Evolutionary conservation across 2,329 filamentous ascomycete species (phyloP), one percentile per base, ranked within the genome.

Genomic region (Ophiostoma piceae): DNA sequence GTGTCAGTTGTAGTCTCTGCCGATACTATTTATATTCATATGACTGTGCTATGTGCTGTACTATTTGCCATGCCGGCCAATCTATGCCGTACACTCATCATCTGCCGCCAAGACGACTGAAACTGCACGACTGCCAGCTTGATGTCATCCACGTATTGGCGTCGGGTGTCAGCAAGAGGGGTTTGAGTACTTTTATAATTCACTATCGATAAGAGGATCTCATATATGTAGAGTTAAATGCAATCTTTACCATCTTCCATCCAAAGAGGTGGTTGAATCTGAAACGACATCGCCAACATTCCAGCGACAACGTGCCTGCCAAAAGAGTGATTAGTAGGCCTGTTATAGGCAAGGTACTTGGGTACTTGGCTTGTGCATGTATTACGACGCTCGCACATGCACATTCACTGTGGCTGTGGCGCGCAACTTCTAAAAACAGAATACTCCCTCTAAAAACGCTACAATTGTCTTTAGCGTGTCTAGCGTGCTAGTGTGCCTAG

Each of bases 381-480:
- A 26, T 57, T 57, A 57, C 51, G 51, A 57, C 51, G 51, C 51
- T 57, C 51, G 43, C 43, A 47, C 43, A 16, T 47, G 43, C 43
- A 47, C 43, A 47, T 47, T 57, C 16, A 57, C 51, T 57, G 51
- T 57, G 51, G 51, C 51, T 57, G n/a, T 22, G 51, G 43, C 43
- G 43, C 43, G 43, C 43, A 47, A 7, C 7, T 57, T 57, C 51
- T 57, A 57, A 57, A 57, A 57, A 57, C 51, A 57, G 51, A 41
- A 41, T 41, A 12, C 39, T 41, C 12, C 26, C 26, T 41, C n/a
- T 57, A 57, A 3, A 8, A 26, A 57, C 51, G 11, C 43, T 41
- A 41, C 9, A 41, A 11, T 14, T 12, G 43, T n/a, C 16, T 47
- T 16, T 8, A n/a, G 43, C 39, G 39, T 47, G 43, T 47, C 43